Conservation (phyloP, 305 asterid species). For the Solanum aculeatissimum region DNA sequence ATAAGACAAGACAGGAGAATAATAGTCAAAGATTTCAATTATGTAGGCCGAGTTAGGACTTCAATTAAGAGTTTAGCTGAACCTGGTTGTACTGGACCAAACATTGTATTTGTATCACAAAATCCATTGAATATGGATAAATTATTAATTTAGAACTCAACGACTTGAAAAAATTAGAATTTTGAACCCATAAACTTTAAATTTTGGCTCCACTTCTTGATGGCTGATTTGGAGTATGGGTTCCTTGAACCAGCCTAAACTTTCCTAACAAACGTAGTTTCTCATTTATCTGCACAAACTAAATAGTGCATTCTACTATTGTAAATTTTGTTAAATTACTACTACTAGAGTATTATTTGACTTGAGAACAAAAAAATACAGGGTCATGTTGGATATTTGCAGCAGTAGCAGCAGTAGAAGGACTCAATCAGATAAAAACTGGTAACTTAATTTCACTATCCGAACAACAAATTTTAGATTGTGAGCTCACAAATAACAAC, state of each 20-base stretch:
- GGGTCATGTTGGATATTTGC: slow-evolving; percentile 15
- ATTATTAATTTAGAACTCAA: too few relatives aligned
- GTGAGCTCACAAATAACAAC: slow-evolving; percentile 17
- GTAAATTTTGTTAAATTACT: background rate
- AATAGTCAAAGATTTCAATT: background rate
- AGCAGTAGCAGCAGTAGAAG: slow-evolving; percentile 33
- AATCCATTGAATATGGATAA: too few relatives aligned
- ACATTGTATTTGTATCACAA: too few relatives aligned
- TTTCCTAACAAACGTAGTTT: background rate
- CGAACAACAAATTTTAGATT: slow-evolving; percentile 33
- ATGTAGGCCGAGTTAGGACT: too few relatives aligned
- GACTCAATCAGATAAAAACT: slow-evolving; percentile 19
- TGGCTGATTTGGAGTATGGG: too few relatives aligned
- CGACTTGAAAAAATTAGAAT: background rate
- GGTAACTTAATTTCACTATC: slow-evolving; percentile 23
- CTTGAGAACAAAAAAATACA: background rate
- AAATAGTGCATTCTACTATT: background rate
- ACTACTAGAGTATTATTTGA: background rate
- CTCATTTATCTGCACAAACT: background rate
- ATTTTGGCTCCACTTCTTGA: too few relatives aligned
- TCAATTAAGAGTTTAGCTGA: too few relatives aligned
- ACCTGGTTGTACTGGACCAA: too few relatives aligned
- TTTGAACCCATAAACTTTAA: background rate
- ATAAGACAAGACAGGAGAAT: background rate
- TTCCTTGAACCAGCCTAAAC: background rate